Percentiles rank a stretch among this genome's conserved stretches.
Evolutionary conservation across 2,329 filamentous ascomycete species (phyloP).

Genomic region (Ilyonectria sp.): DNA sequence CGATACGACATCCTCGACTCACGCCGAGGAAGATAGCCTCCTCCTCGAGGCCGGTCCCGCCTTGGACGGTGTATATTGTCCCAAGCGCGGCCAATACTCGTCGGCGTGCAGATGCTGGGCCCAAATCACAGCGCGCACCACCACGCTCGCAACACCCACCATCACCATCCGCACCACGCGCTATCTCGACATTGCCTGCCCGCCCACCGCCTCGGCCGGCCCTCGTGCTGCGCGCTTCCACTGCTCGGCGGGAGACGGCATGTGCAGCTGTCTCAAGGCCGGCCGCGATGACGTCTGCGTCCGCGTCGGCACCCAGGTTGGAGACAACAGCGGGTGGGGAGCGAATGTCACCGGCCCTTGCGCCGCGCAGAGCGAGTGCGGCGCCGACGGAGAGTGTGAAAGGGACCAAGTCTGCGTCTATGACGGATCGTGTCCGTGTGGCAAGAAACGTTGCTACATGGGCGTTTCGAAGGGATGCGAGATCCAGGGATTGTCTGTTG

Average conservation of each 20-base stretch:
- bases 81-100: conserved; percentile 33
- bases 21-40: conserved; percentile 10
- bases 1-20: neutral
- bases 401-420: conserved; percentile 34
- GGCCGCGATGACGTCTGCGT: conserved; percentile 35
- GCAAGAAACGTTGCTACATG: conserved; percentile 36
- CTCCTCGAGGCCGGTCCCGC: conserved; percentile 27
- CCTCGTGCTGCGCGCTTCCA: conserved; percentile 32
- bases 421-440: conserved; percentile 38
- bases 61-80: conserved; percentile 25
- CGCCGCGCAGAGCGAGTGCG: conserved; percentile 34
- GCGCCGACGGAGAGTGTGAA: conserved; percentile 27
- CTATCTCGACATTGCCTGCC: conserved; percentile 33
- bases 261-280: conserved; percentile 38
- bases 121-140: conserved; percentile 30
- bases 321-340: conserved; percentile 11
- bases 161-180: conserved; percentile 32
- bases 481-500: conserved; percentile 23
- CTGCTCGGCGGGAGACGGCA: conserved; percentile 32
- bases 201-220: conserved; percentile 28
- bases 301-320: conserved; percentile 23
- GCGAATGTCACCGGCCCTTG: conserved; percentile 35
- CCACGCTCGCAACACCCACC: conserved; percentile 31
- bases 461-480: conserved; percentile 32
- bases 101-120: conserved; percentile 38